These are phyloP conservation scores for Pseudogymnoascus sp. DNA, from an alignment of 2,329 filamentous ascomycete genomes.

Conservation along the genomic window DNA sequence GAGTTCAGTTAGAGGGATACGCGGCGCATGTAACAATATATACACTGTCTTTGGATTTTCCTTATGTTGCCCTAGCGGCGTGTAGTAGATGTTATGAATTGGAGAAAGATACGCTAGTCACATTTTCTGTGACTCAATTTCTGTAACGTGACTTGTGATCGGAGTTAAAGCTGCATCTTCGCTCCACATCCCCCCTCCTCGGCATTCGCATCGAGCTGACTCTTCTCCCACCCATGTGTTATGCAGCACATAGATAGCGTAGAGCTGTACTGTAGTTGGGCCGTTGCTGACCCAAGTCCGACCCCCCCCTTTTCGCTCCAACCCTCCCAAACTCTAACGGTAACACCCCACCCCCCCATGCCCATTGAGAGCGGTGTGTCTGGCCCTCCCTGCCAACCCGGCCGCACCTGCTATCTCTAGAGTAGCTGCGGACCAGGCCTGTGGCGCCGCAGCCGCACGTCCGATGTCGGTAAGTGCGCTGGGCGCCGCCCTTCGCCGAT, in stretches of 20 bases:
- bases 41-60: slow-evolving; percentile 7
- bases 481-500: neutral
- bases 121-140: slow-evolving; percentile 1
- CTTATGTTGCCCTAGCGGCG: slow-evolving; percentile 9
- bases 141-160: slow-evolving; percentile 3
- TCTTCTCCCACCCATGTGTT: neutral
- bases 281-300: neutral
- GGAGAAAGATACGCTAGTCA: slow-evolving; percentile 7
- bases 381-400: neutral
- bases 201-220: neutral
- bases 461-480: neutral
- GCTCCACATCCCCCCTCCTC: neutral
- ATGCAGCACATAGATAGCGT: neutral
- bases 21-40: slow-evolving; percentile 6
- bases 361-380: neutral
- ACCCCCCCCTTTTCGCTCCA: neutral
- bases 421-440: neutral
- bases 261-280: neutral
- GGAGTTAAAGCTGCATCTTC: neutral
- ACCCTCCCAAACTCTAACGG: neutral
- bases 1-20: slow-evolving; percentile 34
- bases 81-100: slow-evolving; percentile 7
- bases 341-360: neutral
- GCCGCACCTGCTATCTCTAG: neutral
- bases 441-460: neutral